These are phyloP conservation scores for Crataegus laevigata DNA, from an alignment of 306 rosid species.

Conservation along the genomic window DNA sequence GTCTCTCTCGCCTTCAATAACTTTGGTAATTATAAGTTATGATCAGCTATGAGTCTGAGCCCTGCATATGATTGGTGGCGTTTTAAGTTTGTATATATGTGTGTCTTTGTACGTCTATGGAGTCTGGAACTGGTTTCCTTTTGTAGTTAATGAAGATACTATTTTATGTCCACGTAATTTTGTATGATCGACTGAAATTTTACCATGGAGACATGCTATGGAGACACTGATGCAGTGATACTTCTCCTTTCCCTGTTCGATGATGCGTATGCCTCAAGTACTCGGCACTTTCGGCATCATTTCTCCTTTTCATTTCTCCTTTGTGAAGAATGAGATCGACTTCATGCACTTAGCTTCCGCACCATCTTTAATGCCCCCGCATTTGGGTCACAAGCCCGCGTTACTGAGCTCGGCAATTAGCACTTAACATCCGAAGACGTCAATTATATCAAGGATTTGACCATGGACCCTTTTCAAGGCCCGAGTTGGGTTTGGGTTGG, in stretches of 20 bases:
- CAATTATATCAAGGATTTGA: background rate
- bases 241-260: background rate
- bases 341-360: background rate
- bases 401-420: background rate
- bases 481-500: background rate
- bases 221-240: too few species aligned
- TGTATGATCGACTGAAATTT: background rate
- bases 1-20: background rate
- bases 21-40: background rate
- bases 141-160: slow-evolving; percentile 24
- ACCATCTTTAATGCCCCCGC: background rate
- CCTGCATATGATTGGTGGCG: slow-evolving; percentile 11
- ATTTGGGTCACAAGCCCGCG: background rate
- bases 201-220: background rate
- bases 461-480: background rate
- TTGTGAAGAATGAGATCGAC: too few species aligned
- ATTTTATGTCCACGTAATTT: slow-evolving; percentile 5
- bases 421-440: background rate
- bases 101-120: slow-evolving; percentile 30
- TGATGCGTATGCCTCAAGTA: background rate
- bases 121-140: slow-evolving; percentile 19
- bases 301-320: too few species aligned
- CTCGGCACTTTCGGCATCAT: background rate
- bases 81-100: slow-evolving; percentile 37
- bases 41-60: slow-evolving; percentile 26